Conservation (phyloP, 2,329 filamentous ascomycete genomes). For the Fusarium brevicatenulatum region DNA sequence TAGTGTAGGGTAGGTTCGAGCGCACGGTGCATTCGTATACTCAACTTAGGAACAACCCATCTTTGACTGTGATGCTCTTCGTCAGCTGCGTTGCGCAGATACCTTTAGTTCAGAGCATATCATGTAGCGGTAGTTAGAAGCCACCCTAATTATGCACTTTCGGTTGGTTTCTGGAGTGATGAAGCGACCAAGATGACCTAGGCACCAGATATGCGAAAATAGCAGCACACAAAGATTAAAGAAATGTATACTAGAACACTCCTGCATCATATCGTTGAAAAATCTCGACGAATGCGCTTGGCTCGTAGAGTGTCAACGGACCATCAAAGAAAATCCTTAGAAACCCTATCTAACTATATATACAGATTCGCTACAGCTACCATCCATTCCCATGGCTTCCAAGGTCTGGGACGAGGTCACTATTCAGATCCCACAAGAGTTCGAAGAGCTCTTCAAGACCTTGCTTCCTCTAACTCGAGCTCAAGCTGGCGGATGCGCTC, state of each 20-base stretch:
- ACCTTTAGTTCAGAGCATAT: not conserved
- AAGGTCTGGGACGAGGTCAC: constrained; percentile 8
- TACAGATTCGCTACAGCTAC: constrained; percentile 41
- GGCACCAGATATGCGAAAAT: not conserved
- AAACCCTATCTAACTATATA: constrained; percentile 40
- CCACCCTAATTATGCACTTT: not conserved
- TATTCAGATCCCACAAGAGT: constrained; percentile 1
- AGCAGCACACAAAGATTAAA: not conserved
- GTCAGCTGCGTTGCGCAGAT: not conserved
- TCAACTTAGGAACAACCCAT: not conserved
- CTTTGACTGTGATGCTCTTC: not conserved
- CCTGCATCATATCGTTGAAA: not conserved
- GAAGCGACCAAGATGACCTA: not conserved
- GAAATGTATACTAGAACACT: not conserved
- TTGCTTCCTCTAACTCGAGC: constrained; percentile 72
- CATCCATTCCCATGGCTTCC: constrained; percentile 23
- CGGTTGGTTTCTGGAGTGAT: not conserved
- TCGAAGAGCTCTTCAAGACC: constrained; percentile 56
- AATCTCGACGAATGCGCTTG: not conserved
- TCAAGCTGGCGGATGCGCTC: constrained; percentile 75
- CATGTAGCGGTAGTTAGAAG: not conserved
- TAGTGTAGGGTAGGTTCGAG: not conserved
- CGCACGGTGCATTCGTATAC: not conserved
- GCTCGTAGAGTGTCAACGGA: not conserved
- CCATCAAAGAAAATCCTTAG: constrained; percentile 40